Evolutionary conservation across 257 asterid genomes (phyloP), one percentile per base, ranked within the genome.

Genomic region (Paraleonurus japonicus): DNA sequence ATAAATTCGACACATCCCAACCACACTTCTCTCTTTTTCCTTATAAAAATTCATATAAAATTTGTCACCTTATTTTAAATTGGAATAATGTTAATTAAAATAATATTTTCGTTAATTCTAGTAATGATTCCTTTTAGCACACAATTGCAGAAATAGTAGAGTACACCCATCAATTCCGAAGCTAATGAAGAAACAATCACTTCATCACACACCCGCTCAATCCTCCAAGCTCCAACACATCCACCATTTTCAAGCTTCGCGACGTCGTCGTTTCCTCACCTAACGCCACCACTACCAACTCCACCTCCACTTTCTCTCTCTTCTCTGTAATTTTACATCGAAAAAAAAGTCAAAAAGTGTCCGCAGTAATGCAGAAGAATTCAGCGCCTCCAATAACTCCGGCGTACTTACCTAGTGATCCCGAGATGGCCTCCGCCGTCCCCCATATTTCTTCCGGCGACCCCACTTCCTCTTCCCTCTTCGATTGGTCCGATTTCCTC

Each of bases 401-500:
- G 15, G 51, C 60, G 30, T 28, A 22, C 67, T 73, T 47, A 17
- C 76, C 62, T 1, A 32, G 63, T 70, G 41, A 69, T 57, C 69
- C 72, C 2, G 84, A 74, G 30, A 30, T 70, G 67, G 71, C 73
- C 60, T 51, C 84, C 43, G 45, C 83, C 58, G 68, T 35, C 66
- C 48, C 73, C 69, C 64, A 58, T 28, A 27, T 16, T 4, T 6
- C 62, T 50, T 37, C 75, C 24, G 76, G 60, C 10, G 87, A 83
- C 79, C 87, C 77, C 30, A 28, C 78, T 26, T 55, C 77, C 7
- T 76, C 92, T 3, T 61, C 89, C 60, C 86, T 83, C 61, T 81
- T 90, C 54, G 90, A 86, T 67, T 90, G 95, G 95, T 84, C 95
- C 13, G 95, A 87, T 41, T 84, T 90, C 26, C 89, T 90, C 12